A percentile compares a stretch with the other conserved stretches of the same genome.
phyloP scores from a whole-genome alignment of 352 stramenopile genomes.

The Phytopythium oedochilum region DNA sequence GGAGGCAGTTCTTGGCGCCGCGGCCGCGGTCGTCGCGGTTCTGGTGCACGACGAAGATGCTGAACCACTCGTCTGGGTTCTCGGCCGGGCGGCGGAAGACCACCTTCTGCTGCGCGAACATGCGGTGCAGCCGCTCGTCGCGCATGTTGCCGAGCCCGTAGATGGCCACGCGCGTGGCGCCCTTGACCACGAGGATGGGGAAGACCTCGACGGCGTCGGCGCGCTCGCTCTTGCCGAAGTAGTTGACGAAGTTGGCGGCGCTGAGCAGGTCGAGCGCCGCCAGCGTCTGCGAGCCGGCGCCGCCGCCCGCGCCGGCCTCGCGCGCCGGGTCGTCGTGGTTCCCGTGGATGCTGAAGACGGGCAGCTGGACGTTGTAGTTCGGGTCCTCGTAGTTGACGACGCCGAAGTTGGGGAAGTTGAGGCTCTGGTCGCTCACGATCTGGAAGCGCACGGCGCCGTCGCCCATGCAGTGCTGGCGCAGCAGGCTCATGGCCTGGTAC shows the following conservation, averaged over 20 bases:
- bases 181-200: conserved; percentile 96
- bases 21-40: conserved; percentile 93
- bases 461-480: conserved; percentile 95
- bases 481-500: conserved; percentile 96
- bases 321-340: conserved; percentile 99
- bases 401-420: conserved; percentile 89
- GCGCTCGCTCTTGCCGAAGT: conserved; percentile 94
- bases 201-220: conserved; percentile 95
- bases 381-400: conserved; percentile 97
- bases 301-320: conserved; percentile 65
- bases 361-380: conserved; percentile 93
- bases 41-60: conserved; percentile 99
- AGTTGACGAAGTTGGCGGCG: conserved; percentile 97
- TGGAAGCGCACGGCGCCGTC: conserved; percentile 82
- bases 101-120: conserved; percentile 96
- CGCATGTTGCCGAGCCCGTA: conserved; percentile 98
- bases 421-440: conserved; percentile 88
- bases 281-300: conserved; percentile 62
- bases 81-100: conserved; percentile 88
- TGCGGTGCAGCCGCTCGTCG: conserved; percentile 97
- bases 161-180: conserved; percentile 92
- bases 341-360: conserved; percentile 98
- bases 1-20: conserved; percentile 96
- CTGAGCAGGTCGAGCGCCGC: conserved; percentile 95
- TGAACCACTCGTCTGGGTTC: conserved; percentile 91